phyloP scores from a whole-genome alignment of 2,329 filamentous ascomycete genomes.

The Xylariales sp. region DNA sequence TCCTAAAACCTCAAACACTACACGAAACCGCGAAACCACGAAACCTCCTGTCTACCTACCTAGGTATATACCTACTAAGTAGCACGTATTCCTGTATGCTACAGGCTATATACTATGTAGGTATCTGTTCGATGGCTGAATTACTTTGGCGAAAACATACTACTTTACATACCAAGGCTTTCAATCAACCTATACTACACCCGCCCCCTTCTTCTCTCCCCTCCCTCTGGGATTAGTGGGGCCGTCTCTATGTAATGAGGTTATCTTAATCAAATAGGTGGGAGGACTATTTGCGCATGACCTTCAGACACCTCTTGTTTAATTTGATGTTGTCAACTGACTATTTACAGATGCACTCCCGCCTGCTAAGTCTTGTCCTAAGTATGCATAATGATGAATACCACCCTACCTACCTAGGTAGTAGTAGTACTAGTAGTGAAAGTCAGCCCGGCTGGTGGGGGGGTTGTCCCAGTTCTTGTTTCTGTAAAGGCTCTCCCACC shows the following conservation, averaged over 20 bases:
- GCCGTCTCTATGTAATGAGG: slow-evolving; percentile 15
- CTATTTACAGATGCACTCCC: slow-evolving; percentile 16
- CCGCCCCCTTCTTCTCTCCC: slow-evolving; percentile 1
- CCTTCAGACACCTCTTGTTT: slow-evolving; percentile 20
- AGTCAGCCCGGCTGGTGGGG: slow-evolving; percentile 2
- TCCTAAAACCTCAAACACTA: slow-evolving; percentile 27
- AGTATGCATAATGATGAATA: slow-evolving; percentile 4
- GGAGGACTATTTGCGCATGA: slow-evolving; percentile 34
- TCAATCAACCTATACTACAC: slow-evolving; percentile 4
- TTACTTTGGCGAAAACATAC: slow-evolving; percentile 18
- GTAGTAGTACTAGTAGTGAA: too few species aligned
- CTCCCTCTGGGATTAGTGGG: slow-evolving; percentile 19
- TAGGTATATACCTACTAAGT: neutral
- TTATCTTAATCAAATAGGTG: slow-evolving; percentile 27
- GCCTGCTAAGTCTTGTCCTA: neutral
- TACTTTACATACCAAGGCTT: neutral
- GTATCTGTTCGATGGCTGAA: neutral
- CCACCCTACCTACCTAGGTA: too few species aligned
- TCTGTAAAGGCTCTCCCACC: slow-evolving; percentile 11
- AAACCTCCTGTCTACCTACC: neutral
- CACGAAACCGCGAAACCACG: slow-evolving; percentile 23
- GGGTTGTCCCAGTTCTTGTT: slow-evolving; percentile 16
- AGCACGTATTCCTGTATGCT: too few species aligned
- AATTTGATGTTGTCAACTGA: slow-evolving; percentile 36
- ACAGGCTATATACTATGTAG: too few species aligned